Evolutionary conservation across 2,329 filamentous ascomycete species (phyloP).

Genomic region (Ascochyta rabiei): DNA sequence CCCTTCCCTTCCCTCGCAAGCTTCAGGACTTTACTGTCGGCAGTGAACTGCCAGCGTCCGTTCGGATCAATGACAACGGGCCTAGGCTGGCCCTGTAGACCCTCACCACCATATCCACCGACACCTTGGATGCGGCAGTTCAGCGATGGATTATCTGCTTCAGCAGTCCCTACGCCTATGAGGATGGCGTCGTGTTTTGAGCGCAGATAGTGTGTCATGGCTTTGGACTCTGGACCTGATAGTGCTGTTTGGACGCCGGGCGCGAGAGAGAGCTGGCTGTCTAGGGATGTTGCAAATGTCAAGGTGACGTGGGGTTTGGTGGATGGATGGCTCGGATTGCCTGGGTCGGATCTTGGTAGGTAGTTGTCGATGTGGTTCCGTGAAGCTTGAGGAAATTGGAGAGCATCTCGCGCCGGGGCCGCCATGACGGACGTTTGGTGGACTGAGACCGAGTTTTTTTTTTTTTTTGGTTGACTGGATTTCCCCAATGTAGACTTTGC

Average conservation of each 20-base stretch:
- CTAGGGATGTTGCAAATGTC: constrained; percentile 90
- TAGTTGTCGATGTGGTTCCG: constrained; percentile 59
- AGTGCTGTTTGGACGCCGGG: constrained; percentile 82
- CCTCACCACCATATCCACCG: constrained; percentile 61
- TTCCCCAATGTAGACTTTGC: background rate
- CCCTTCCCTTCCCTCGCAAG: constrained; percentile 70
- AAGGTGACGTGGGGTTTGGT: constrained; percentile 61
- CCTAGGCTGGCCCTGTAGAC: constrained; percentile 69
- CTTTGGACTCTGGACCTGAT: constrained; percentile 82
- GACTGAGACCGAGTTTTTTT: background rate
- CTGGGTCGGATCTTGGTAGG: constrained; percentile 45
- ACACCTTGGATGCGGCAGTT: constrained; percentile 76
- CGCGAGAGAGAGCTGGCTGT: constrained; percentile 75
- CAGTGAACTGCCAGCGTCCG: constrained; percentile 71
- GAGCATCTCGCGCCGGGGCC: constrained; percentile 25
- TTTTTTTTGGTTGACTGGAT: background rate
- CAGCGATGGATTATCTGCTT: constrained; percentile 82
- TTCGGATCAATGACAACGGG: constrained; percentile 83
- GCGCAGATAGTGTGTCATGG: constrained; percentile 92
- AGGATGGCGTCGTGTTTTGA: constrained; percentile 83
- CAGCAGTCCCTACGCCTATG: constrained; percentile 81
- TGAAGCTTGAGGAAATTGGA: constrained; percentile 52
- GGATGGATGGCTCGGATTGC: constrained; percentile 1
- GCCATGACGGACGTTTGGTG: constrained; percentile 10
- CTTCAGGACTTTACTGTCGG: constrained; percentile 68